A percentile compares a stretch with the other conserved stretches of the same genome.
These are phyloP conservation scores for Phoma sp. DNA, from an alignment of 2,329 filamentous ascomycete genomes.

Conservation along the genomic window DNA sequence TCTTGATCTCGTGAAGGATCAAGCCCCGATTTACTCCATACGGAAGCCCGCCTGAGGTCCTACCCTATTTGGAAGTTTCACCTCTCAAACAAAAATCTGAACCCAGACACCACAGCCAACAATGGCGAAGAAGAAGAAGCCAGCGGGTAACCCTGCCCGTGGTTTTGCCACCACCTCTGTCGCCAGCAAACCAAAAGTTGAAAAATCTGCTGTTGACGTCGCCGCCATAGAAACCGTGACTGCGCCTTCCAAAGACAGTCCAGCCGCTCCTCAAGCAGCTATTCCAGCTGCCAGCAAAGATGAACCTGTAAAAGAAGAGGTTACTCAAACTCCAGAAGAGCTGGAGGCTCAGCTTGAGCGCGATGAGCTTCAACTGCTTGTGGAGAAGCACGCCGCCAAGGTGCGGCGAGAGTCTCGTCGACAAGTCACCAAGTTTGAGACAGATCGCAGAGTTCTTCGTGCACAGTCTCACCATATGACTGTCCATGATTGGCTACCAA, in stretches of 20 bases:
- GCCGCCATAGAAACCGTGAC: constrained; percentile 16
- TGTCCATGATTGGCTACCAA: constrained; percentile 79
- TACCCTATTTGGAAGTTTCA: constrained; percentile 23
- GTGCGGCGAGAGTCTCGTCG: constrained; percentile 79
- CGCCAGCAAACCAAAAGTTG: constrained; percentile 76
- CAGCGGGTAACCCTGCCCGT: constrained; percentile 82
- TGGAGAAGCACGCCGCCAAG: constrained; percentile 84
- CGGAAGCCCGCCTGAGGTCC: constrained; percentile 30
- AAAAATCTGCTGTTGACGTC: constrained; percentile 32
- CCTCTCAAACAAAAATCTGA: constrained; percentile 12
- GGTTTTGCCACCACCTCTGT: constrained; percentile 95
- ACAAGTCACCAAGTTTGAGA: constrained; percentile 79
- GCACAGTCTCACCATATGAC: constrained; percentile 77
- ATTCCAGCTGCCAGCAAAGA: constrained; percentile 8
- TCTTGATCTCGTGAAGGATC: constrained; percentile 46
- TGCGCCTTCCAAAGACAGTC: constrained; percentile 24
- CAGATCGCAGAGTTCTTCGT: constrained; percentile 82
- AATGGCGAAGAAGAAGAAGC: constrained; percentile 96
- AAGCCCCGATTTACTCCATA: constrained; percentile 48
- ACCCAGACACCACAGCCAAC: constrained; percentile 21
- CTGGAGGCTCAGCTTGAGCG: constrained; percentile 89
- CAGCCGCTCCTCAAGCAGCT: constrained; percentile 13
- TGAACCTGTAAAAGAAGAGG: constrained; percentile 38
- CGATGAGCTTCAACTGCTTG: constrained; percentile 84
- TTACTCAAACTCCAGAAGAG: constrained; percentile 77